A percentile compares a stretch with the other conserved stretches of the same genome.
These are phyloP conservation scores for Zasmidium angulare DNA, from an alignment of 2,329 filamentous ascomycete genomes.

Conservation along the genomic window DNA sequence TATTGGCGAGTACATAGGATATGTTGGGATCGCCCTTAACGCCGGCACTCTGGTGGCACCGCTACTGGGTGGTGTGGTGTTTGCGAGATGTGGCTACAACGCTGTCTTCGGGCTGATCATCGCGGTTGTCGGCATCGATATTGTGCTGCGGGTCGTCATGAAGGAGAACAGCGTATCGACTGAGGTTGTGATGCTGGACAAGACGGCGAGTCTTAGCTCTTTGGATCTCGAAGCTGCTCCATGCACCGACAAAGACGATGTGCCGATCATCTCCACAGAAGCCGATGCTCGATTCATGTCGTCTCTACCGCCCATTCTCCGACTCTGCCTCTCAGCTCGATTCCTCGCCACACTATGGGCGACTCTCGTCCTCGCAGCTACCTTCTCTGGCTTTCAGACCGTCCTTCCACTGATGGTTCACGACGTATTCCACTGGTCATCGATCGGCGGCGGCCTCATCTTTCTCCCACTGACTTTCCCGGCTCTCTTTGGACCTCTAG, in stretches of 20 bases:
- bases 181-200: not conserved
- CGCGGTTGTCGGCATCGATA: slow-evolving; percentile 18
- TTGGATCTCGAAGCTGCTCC: not conserved
- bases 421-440: slow-evolving; percentile 22
- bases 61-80: slow-evolving; percentile 66
- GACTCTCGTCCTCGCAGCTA: slow-evolving; percentile 18
- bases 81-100: slow-evolving; percentile 47
- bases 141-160: slow-evolving; percentile 23
- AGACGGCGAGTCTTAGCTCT: slow-evolving; percentile 10
- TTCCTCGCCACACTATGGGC: slow-evolving; percentile 24
- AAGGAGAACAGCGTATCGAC: slow-evolving; percentile 6
- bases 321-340: slow-evolving; percentile 14
- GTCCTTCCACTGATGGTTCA: slow-evolving; percentile 21
- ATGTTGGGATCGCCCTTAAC: slow-evolving; percentile 62
- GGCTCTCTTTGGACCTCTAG: slow-evolving; percentile 23
- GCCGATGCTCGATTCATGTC: not conserved
- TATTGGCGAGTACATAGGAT: slow-evolving; percentile 61
- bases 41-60: slow-evolving; percentile 63
- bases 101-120: slow-evolving; percentile 23
- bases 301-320: not conserved
- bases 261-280: not conserved
- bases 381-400: slow-evolving; percentile 24
- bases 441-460: slow-evolving; percentile 23
- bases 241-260: not conserved
- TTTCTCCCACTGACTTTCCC: slow-evolving; percentile 26